A percentile compares a stretch with the other conserved stretches of the same genome.
phyloP scores from a whole-genome alignment of 371 early-diverging fungal genomes.

The Apophysomyces trapeziformis region DNA sequence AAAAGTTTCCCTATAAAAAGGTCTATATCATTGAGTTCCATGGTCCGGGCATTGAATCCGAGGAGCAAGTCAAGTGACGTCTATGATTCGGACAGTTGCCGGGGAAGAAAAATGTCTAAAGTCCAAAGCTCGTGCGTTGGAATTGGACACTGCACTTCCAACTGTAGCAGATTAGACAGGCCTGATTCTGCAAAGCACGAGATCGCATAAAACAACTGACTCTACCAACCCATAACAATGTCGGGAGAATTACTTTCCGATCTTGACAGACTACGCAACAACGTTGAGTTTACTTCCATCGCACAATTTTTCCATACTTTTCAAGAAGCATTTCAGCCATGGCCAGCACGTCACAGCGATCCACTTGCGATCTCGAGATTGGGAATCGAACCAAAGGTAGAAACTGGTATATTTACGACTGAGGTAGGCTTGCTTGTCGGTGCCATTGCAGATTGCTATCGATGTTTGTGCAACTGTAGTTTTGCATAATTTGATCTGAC shows the following conservation, averaged over 20 bases:
- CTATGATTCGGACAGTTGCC: too few species aligned
- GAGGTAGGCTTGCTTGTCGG: constrained; percentile 25
- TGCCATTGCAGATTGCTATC: not conserved
- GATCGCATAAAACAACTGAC: too few species aligned
- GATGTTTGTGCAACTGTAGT: constrained; percentile 30
- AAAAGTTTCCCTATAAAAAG: too few species aligned
- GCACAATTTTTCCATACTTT: constrained; percentile 52
- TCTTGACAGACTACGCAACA: constrained; percentile 40
- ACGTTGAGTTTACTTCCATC: constrained; percentile 54
- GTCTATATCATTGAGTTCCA: too few species aligned
- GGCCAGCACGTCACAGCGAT: constrained; percentile 31
- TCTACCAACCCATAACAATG: not conserved
- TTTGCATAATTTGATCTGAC: constrained; percentile 18
- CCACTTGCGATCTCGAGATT: constrained; percentile 15
- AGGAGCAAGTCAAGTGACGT: too few species aligned
- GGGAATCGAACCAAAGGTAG: constrained; percentile 17
- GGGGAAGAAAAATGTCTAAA: too few species aligned
- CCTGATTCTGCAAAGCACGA: too few species aligned
- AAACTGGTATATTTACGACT: constrained; percentile 32
- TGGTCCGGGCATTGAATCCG: too few species aligned
- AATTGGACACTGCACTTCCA: too few species aligned
- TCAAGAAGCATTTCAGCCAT: constrained; percentile 47
- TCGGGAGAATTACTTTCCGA: constrained; percentile 22
- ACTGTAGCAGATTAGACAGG: too few species aligned
- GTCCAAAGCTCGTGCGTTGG: too few species aligned